Evolutionary conservation across 345 rosid genomes (phyloP).

Genomic region (Barbarea vulgaris): DNA sequence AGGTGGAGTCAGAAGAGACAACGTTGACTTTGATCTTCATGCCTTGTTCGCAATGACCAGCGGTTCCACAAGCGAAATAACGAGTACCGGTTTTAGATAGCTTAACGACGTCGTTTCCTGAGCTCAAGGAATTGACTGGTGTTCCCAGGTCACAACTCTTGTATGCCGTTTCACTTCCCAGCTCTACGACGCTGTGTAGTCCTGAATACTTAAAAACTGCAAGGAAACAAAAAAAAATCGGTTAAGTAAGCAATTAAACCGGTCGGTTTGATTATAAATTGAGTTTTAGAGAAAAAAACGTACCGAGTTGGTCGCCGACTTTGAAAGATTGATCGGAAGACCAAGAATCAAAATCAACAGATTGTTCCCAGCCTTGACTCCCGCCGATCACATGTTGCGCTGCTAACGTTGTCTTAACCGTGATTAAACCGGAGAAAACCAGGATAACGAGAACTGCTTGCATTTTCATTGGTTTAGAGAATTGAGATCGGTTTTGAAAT

Average conservation of each 20-base stretch:
- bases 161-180: slow-evolving; percentile 67
- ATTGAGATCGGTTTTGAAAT: not conserved
- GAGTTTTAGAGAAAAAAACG: slow-evolving; percentile 6
- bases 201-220: slow-evolving; percentile 84
- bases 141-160: slow-evolving; percentile 79
- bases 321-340: slow-evolving; percentile 66
- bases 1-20: slow-evolving; percentile 50
- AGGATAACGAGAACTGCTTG: slow-evolving; percentile 37
- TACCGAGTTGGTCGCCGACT: slow-evolving; percentile 84
- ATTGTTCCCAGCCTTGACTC: slow-evolving; percentile 89
- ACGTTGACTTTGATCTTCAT: slow-evolving; percentile 83
- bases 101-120: slow-evolving; percentile 79
- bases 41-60: slow-evolving; percentile 83
- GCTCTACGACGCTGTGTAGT: slow-evolving; percentile 87
- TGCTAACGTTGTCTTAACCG: slow-evolving; percentile 46
- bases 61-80: slow-evolving; percentile 85
- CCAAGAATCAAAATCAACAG: slow-evolving; percentile 77
- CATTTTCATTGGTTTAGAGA: slow-evolving; percentile 33
- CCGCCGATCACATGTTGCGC: slow-evolving; percentile 76
- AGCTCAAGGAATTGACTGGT: slow-evolving; percentile 57
- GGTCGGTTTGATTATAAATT: not conserved
- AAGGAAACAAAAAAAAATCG: not conserved
- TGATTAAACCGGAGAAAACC: slow-evolving; percentile 43
- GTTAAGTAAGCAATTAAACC: slow-evolving; percentile 13
- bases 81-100: slow-evolving; percentile 67